Conservation (phyloP, 2,329 filamentous ascomycete genomes). For the Pyrenophora seminiperda region DNA sequence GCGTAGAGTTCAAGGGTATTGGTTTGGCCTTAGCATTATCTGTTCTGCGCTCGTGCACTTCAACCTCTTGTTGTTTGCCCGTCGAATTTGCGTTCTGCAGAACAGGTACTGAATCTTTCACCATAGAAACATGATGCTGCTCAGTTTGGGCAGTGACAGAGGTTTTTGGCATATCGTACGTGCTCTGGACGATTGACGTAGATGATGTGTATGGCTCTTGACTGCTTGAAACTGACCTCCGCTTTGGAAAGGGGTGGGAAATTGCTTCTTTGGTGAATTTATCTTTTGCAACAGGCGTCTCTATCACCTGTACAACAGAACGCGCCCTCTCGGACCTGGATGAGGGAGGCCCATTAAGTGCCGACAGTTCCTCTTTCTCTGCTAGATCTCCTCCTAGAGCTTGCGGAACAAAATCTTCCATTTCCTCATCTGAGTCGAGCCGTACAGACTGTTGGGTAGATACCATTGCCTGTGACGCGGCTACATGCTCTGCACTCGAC, state of each 20-base stretch:
- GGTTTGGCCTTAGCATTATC: background rate
- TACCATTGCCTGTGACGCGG: background rate
- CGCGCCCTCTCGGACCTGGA: background rate
- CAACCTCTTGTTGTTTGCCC: background rate
- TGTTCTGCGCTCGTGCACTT: background rate
- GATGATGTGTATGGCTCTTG: conserved; percentile 29
- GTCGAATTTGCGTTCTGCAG: no score
- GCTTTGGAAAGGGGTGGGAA: conserved; percentile 4
- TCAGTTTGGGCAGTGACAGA: background rate
- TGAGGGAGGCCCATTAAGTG: background rate
- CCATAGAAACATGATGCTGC: background rate
- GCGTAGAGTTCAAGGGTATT: background rate
- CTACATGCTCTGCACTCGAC: background rate
- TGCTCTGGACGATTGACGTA: conserved; percentile 32
- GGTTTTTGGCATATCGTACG: conserved; percentile 27
- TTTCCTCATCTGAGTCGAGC: conserved; percentile 32
- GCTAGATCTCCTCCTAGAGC: conserved; percentile 33
- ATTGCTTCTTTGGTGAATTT: conserved; percentile 7
- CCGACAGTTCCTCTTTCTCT: background rate
- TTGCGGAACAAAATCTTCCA: conserved; percentile 36
- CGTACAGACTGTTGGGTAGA: background rate
- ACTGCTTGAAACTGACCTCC: conserved; percentile 19
- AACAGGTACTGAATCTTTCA: background rate
- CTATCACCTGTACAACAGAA: conserved; percentile 35
- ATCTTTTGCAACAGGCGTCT: conserved; percentile 35